Conservation (phyloP, 148 eudicot species). For the Oxyria digyna region DNA sequence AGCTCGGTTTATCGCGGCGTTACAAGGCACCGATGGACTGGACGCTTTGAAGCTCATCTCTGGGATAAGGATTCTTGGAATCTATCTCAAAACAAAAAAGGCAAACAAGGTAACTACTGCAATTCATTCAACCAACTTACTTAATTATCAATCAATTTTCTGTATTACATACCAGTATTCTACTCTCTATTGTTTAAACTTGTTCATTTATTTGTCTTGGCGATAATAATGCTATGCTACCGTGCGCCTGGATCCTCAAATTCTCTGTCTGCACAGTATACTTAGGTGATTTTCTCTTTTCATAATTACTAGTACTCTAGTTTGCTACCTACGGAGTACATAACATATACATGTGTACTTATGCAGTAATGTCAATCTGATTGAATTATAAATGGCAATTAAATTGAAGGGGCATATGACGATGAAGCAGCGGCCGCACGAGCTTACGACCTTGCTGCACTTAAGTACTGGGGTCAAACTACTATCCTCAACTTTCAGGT, state of each 20-base stretch:
- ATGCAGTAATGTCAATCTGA: not conserved
- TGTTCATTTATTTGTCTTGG: too few species aligned
- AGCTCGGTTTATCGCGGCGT: not conserved
- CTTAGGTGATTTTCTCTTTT: too few species aligned
- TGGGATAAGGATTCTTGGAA: conserved; percentile 91
- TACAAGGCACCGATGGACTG: conserved; percentile 73
- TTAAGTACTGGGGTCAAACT: conserved; percentile 72
- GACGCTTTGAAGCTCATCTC: conserved; percentile 88
- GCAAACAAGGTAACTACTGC: conserved; percentile 98
- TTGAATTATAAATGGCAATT: not conserved
- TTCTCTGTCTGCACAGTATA: too few species aligned
- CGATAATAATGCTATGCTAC: too few species aligned
- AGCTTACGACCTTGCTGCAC: too few species aligned
- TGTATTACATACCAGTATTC: too few species aligned
- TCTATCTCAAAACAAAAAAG: conserved; percentile 75
- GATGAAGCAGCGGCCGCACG: conserved; percentile 78
- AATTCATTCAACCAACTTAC: too few species aligned
- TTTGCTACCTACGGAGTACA: too few species aligned
- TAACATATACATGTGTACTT: not conserved
- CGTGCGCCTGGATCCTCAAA: too few species aligned
- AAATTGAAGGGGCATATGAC: conserved; percentile 60
- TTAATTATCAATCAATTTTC: too few species aligned
- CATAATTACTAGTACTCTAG: too few species aligned
- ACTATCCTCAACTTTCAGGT: conserved; percentile 73
- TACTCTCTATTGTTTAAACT: too few species aligned